Evolutionary conservation across 768 basidiomycete species (phyloP).

Genomic region (Crepidotus variabilis): DNA sequence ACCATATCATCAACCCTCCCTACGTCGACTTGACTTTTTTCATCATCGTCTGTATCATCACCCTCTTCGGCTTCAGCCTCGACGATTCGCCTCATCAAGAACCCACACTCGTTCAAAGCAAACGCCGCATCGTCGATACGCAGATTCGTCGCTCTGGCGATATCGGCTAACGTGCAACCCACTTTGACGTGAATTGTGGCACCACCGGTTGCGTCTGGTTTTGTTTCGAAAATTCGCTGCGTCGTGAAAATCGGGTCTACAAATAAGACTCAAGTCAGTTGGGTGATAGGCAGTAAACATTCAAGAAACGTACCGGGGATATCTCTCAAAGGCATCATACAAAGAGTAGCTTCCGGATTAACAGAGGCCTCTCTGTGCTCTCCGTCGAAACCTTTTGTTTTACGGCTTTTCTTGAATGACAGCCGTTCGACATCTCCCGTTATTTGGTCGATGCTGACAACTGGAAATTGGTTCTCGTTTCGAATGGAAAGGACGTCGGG

Average conservation of each 20-base stretch:
- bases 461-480: constrained; percentile 40
- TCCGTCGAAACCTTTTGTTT: constrained; percentile 73
- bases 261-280: not conserved
- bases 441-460: constrained; percentile 31
- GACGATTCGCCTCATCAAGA: constrained; percentile 49
- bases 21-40: not conserved
- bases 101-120: constrained; percentile 82
- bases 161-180: constrained; percentile 68
- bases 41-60: constrained; percentile 11
- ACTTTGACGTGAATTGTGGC: constrained; percentile 67
- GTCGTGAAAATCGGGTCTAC: constrained; percentile 52
- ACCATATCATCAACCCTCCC: constrained; percentile 30
- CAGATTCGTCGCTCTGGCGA: constrained; percentile 78
- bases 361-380: constrained; percentile 39
- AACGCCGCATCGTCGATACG: constrained; percentile 85
- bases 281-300: not conserved
- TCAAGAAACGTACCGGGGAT: constrained; percentile 34
- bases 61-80: constrained; percentile 21
- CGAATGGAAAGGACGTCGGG: constrained; percentile 45
- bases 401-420: constrained; percentile 36
- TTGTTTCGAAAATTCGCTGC: constrained; percentile 56
- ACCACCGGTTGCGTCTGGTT: constrained; percentile 58
- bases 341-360: constrained; percentile 22
- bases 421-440: constrained; percentile 17
- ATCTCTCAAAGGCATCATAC: constrained; percentile 27